Conservation (phyloP, 2,329 filamentous ascomycete species). For the Thielaviopsis populi region DNA sequence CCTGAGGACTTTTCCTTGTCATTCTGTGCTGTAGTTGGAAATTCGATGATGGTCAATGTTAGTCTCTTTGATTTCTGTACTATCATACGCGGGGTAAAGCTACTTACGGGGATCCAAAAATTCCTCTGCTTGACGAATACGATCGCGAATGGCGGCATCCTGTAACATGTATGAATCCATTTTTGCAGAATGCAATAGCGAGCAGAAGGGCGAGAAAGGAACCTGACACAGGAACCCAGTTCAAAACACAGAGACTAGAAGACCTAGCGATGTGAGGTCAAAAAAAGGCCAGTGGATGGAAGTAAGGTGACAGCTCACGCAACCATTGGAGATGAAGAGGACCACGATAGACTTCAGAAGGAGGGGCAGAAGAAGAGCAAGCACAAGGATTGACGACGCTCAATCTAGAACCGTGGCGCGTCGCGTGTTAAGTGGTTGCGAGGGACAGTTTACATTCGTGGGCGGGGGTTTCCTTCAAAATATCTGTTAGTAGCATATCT, state of each 20-base stretch:
- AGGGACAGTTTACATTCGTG: not conserved
- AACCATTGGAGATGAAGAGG: not conserved
- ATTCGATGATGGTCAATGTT: not conserved
- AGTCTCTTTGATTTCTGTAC: not conserved
- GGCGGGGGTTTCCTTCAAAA: not conserved
- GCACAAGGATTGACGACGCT: not conserved
- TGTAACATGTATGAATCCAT: slow-evolving; percentile 66
- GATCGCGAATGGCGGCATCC: slow-evolving; percentile 72
- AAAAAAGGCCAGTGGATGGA: not conserved
- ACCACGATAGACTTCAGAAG: slow-evolving; percentile 1
- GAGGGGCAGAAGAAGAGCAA: slow-evolving; percentile 10
- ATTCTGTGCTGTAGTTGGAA: not conserved
- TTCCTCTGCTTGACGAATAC: slow-evolving; percentile 74
- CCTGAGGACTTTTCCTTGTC: not conserved
- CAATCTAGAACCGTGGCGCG: slow-evolving; percentile 8
- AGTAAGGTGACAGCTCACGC: not conserved
- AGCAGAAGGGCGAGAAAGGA: not conserved
- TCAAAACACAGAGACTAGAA: not conserved
- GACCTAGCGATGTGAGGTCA: not conserved
- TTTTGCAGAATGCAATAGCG: slow-evolving; percentile 18
- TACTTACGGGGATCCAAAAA: slow-evolving; percentile 81
- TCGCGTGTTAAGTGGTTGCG: slow-evolving; percentile 16
- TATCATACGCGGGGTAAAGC: slow-evolving; percentile 6
- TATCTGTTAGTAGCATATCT: not conserved
- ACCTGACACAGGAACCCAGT: not conserved